A percentile compares a stretch with the other conserved stretches of the same genome.
phyloP scores from a whole-genome alignment of 2,329 filamentous ascomycete species.

The Aspergillus fischeri region DNA sequence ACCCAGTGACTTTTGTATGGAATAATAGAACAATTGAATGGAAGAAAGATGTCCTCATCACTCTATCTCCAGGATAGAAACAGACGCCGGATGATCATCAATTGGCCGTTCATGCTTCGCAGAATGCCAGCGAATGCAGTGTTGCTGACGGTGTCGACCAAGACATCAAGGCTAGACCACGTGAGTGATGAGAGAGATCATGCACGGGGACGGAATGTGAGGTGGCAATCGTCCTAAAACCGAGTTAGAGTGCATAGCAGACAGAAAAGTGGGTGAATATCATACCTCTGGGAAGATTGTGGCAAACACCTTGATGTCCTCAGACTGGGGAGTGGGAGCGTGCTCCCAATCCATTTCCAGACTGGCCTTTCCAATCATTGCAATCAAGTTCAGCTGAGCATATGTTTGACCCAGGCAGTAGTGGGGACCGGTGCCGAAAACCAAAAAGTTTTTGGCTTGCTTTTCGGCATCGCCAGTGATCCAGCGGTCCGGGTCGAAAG shows the following conservation, averaged over 20 bases:
- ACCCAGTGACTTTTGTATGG: slow-evolving; percentile 8
- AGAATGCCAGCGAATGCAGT: not conserved
- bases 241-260: slow-evolving; percentile 17
- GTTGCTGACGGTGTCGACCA: not conserved
- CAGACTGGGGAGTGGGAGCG: slow-evolving; percentile 73
- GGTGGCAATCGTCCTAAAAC: slow-evolving; percentile 72
- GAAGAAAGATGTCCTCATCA: slow-evolving; percentile 10
- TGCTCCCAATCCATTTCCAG: slow-evolving; percentile 87
- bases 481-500: slow-evolving; percentile 87
- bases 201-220: slow-evolving; percentile 59
- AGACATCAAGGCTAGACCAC: not conserved
- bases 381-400: slow-evolving; percentile 80
- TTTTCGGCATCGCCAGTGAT: slow-evolving; percentile 84
- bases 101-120: not conserved
- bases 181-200: slow-evolving; percentile 18
- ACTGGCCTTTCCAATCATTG: slow-evolving; percentile 86
- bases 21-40: slow-evolving; percentile 5
- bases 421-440: slow-evolving; percentile 93
- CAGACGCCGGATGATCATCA: slow-evolving; percentile 10
- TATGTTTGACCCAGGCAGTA: slow-evolving; percentile 96
- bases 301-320: slow-evolving; percentile 97
- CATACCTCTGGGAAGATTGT: slow-evolving; percentile 91
- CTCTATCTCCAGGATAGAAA: slow-evolving; percentile 25
- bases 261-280: slow-evolving; percentile 1
- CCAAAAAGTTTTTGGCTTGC: slow-evolving; percentile 92